Evolutionary conservation across 768 basidiomycete species (phyloP).

Genomic region (Wakefieldia striispora): DNA sequence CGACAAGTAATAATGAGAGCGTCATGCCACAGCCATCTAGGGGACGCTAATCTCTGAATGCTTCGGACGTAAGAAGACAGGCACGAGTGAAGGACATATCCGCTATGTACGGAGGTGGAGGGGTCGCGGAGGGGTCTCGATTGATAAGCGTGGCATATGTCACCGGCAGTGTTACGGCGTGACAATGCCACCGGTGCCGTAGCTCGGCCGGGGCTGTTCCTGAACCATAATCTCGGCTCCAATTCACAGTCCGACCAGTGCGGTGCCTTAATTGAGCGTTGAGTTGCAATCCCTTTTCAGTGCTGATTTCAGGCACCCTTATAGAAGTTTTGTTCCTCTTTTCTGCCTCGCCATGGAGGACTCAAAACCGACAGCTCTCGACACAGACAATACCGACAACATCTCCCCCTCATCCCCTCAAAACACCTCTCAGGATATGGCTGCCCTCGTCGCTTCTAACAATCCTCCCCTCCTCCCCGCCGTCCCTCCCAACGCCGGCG

Average conservation of each 20-base stretch:
- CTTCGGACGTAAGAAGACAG: too few species aligned
- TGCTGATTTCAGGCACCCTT: slow-evolving; percentile 35
- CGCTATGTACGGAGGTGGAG: slow-evolving; percentile 7
- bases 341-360: slow-evolving; percentile 34
- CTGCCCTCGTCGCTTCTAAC: slow-evolving; percentile 32
- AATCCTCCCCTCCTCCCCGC: slow-evolving; percentile 22
- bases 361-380: slow-evolving; percentile 32
- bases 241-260: slow-evolving; percentile 32
- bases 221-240: slow-evolving; percentile 24
- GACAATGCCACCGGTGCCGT: slow-evolving; percentile 34
- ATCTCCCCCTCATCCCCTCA: slow-evolving; percentile 2
- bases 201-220: slow-evolving; percentile 34
- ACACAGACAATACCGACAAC: slow-evolving; percentile 17
- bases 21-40: too few species aligned
- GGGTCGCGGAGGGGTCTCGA: slow-evolving; percentile 24
- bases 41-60: too few species aligned
- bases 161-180: slow-evolving; percentile 18
- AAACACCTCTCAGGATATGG: slow-evolving; percentile 25
- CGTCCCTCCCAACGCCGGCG: slow-evolving; percentile 17
- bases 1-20: too few species aligned
- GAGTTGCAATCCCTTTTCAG: slow-evolving; percentile 28
- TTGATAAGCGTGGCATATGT: slow-evolving; percentile 18
- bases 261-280: slow-evolving; percentile 37
- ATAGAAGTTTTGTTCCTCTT: slow-evolving; percentile 35
- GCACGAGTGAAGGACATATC: too few species aligned